These are phyloP conservation scores for Inga laurina DNA, from an alignment of 306 rosid genomes.

Conservation along the genomic window DNA sequence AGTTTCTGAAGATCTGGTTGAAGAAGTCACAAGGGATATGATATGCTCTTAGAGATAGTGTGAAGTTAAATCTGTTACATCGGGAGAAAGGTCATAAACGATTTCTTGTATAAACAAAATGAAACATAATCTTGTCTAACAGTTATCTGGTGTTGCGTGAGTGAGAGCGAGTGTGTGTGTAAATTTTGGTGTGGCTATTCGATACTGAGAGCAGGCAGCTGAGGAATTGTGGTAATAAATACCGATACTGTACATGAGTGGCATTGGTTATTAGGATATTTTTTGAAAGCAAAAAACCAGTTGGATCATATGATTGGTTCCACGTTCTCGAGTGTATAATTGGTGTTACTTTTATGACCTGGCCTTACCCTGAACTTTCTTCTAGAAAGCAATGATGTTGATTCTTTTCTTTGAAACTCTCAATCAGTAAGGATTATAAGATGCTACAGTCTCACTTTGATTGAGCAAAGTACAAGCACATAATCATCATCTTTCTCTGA, in stretches of 20 bases:
- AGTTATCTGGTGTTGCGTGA: constrained; percentile 35
- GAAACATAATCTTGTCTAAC: constrained; percentile 40
- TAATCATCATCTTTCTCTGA: background rate
- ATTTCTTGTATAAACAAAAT: constrained; percentile 31
- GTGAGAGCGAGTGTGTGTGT: constrained; percentile 29
- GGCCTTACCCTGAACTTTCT: background rate
- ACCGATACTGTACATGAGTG: constrained; percentile 45
- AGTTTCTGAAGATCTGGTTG: constrained; percentile 69
- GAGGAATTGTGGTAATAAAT: constrained; percentile 29
- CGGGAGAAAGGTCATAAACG: constrained; percentile 36
- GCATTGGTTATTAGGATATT: constrained; percentile 35
- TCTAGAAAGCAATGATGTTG: background rate
- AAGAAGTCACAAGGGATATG: constrained; percentile 65
- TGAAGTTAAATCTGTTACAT: constrained; percentile 26
- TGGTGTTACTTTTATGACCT: background rate
- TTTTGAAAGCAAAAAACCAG: constrained; percentile 18
- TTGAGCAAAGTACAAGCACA: background rate
- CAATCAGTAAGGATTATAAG: background rate
- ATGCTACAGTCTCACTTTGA: background rate
- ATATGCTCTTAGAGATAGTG: constrained; percentile 37
- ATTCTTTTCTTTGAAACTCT: background rate
- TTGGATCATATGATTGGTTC: constrained; percentile 17
- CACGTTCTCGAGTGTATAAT: background rate
- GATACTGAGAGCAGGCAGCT: constrained; percentile 39
- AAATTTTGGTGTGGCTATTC: constrained; percentile 38